Conservation (phyloP, 2,329 filamentous ascomycete species). For the Lasiodiplodia theobromae region DNA sequence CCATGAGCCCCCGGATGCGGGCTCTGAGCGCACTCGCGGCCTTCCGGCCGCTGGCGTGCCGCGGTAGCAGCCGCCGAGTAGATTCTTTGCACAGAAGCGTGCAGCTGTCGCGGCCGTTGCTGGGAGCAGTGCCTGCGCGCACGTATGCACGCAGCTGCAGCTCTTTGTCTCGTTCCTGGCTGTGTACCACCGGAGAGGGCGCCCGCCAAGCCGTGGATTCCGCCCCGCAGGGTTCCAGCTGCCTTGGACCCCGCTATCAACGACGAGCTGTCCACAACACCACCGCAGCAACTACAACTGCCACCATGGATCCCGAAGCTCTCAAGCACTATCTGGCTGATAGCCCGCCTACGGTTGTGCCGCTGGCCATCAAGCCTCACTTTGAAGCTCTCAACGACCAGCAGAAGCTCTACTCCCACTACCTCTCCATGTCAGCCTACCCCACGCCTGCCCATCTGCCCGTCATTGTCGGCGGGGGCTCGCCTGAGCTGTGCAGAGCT, state of each 20-base stretch:
- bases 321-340: constrained; percentile 84
- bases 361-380: constrained; percentile 89
- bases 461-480: constrained; percentile 8
- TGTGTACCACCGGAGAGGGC: neutral
- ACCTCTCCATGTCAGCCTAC: constrained; percentile 46
- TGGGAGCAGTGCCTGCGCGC: neutral
- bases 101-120: constrained; percentile 1
- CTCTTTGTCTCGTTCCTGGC: constrained; percentile 9
- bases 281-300: constrained; percentile 27
- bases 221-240: constrained; percentile 22
- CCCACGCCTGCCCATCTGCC: constrained; percentile 12
- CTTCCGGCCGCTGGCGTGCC: constrained; percentile 1
- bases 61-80: constrained; percentile 5
- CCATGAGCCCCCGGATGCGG: constrained; percentile 3
- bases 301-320: constrained; percentile 52
- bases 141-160: constrained; percentile 16
- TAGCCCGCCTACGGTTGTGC: constrained; percentile 85
- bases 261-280: constrained; percentile 22
- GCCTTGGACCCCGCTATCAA: constrained; percentile 26
- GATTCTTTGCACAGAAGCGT: constrained; percentile 1
- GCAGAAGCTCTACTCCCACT: constrained; percentile 91
- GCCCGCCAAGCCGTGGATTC: constrained; percentile 8
- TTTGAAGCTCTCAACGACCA: constrained; percentile 79
- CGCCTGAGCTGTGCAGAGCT: constrained; percentile 7
- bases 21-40: constrained; percentile 13